phyloP scores from a whole-genome alignment of 345 rosid genomes.

The Boechera stricta region DNA sequence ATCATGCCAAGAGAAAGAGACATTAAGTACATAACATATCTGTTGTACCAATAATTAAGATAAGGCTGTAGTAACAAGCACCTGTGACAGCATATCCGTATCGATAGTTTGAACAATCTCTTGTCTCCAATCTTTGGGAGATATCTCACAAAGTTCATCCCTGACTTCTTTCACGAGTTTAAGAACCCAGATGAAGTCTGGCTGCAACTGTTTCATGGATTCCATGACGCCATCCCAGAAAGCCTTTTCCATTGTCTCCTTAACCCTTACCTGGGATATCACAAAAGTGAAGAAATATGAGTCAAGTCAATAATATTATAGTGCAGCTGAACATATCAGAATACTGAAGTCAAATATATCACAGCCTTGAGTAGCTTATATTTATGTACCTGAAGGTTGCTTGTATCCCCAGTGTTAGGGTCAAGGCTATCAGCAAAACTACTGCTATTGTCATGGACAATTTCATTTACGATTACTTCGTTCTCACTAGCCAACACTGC shows the following conservation, averaged over 20 bases:
- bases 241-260: conserved; percentile 80
- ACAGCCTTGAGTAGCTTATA: conserved; percentile 4
- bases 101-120: conserved; percentile 77
- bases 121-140: conserved; percentile 82
- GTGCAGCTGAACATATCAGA: conserved; percentile 5
- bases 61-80: conserved; percentile 24
- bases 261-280: conserved; percentile 63
- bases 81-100: conserved; percentile 79
- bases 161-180: conserved; percentile 87
- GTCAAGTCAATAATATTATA: neutral
- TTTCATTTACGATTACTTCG: conserved; percentile 82
- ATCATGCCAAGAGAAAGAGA: conserved; percentile 9
- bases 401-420: conserved; percentile 48
- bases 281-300: neutral
- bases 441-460: conserved; percentile 64
- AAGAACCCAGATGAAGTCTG: conserved; percentile 68
- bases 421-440: conserved; percentile 56
- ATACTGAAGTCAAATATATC: neutral
- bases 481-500: conserved; percentile 62
- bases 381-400: conserved; percentile 62
- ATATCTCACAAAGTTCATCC: conserved; percentile 86
- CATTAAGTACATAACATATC: conserved; percentile 26
- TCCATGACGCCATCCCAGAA: conserved; percentile 91
- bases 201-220: conserved; percentile 64
- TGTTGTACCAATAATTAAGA: conserved; percentile 7